Conservation (phyloP, 177 flowering plant genomes). For the Vitis hybrid region DNA sequence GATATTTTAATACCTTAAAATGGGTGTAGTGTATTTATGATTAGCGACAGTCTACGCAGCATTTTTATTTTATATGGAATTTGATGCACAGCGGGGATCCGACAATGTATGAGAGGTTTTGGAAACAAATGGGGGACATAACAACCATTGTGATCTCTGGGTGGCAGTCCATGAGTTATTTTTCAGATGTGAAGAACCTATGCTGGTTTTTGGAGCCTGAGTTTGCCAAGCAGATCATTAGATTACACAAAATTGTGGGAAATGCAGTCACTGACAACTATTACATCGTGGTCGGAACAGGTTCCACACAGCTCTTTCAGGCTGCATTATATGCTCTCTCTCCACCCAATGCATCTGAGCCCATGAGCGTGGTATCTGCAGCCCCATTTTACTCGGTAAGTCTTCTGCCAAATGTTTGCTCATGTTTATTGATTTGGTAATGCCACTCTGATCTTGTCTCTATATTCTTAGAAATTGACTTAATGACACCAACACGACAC, state of each 20-base stretch:
- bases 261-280: slow-evolving; percentile 71
- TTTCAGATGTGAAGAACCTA: slow-evolving; percentile 49
- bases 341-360: slow-evolving; percentile 40
- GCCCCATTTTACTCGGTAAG: slow-evolving; percentile 86
- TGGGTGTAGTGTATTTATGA: background rate
- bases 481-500: no score
- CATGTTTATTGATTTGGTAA: no score
- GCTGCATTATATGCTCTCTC: slow-evolving; percentile 81
- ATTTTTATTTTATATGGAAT: background rate
- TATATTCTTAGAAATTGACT: no score
- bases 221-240: slow-evolving; percentile 44
- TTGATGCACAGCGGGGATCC: slow-evolving; percentile 79
- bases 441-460: no score
- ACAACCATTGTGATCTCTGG: slow-evolving; percentile 52
- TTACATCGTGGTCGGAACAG: slow-evolving; percentile 83
- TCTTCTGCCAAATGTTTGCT: background rate
- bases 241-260: slow-evolving; percentile 69
- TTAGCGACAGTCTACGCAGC: background rate
- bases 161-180: slow-evolving; percentile 76
- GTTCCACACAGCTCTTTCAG: slow-evolving; percentile 81
- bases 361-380: slow-evolving; percentile 68
- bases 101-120: slow-evolving; percentile 74
- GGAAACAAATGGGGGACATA: slow-evolving; percentile 62
- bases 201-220: slow-evolving; percentile 92
- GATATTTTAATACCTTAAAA: background rate